Evolutionary conservation across 164 flowering plant species (phyloP).

Genomic region (Liriodendron chinense): DNA sequence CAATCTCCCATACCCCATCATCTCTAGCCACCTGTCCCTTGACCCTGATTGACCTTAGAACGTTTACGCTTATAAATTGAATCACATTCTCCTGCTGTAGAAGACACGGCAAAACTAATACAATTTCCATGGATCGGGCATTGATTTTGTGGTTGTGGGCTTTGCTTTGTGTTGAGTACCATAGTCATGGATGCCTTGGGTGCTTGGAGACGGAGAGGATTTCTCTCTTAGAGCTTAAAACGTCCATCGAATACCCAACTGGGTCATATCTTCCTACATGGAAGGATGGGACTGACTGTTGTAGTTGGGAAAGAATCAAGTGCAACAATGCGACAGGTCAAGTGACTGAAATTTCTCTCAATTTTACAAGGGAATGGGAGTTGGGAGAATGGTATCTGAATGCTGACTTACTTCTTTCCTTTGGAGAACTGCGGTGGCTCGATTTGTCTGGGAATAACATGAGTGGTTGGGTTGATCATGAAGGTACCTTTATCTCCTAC

Average conservation of each 20-base stretch:
- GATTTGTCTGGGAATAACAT: background rate
- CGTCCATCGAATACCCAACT: constrained; percentile 5
- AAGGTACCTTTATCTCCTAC: background rate
- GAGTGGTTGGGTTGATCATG: background rate
- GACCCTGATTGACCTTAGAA: no score
- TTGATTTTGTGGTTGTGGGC: background rate
- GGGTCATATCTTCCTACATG: constrained; percentile 4
- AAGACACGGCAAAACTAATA: no score
- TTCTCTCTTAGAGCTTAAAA: constrained; percentile 7
- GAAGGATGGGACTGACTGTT: constrained; percentile 5
- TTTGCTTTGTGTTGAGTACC: background rate
- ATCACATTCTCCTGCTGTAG: no score
- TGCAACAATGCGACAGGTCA: background rate
- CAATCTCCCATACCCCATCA: no score
- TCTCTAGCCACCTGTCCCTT: no score
- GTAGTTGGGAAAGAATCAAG: constrained; percentile 1
- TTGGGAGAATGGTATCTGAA: constrained; percentile 6
- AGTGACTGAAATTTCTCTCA: constrained; percentile 6
- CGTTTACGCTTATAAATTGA: no score
- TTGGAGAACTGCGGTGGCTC: constrained; percentile 2
- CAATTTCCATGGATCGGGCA: constrained; percentile 6
- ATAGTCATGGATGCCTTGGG: background rate
- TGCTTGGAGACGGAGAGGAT: constrained; percentile 8
- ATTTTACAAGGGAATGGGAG: background rate
- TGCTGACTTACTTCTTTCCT: constrained; percentile 1